These are phyloP conservation scores for Aureobasidium namibiae DNA, from an alignment of 2,329 filamentous ascomycete genomes.

Conservation along the genomic window DNA sequence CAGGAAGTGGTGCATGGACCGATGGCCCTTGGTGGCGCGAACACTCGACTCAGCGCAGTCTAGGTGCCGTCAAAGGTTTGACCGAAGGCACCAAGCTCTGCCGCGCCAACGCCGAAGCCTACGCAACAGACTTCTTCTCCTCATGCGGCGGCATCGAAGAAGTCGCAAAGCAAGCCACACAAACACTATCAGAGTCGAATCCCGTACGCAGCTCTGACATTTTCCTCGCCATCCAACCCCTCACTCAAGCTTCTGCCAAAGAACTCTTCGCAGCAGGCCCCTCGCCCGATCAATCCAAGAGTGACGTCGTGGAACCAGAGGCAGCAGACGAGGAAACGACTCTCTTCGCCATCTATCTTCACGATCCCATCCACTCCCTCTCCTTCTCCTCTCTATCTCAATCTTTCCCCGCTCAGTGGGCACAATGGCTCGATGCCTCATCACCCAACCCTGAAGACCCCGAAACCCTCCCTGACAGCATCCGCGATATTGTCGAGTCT, in stretches of 20 bases:
- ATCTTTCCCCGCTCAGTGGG: conserved; percentile 74
- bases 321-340: conserved; percentile 51
- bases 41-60: conserved; percentile 53
- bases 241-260: conserved; percentile 56
- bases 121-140: conserved; percentile 77
- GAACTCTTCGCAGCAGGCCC: conserved; percentile 53
- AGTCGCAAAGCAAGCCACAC: conserved; percentile 69
- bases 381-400: conserved; percentile 79
- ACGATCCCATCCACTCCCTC: conserved; percentile 87
- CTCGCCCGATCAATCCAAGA: conserved; percentile 43
- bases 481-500: conserved; percentile 68
- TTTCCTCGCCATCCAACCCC: conserved; percentile 89
- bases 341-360: conserved; percentile 68
- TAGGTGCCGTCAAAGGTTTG: conserved; percentile 72
- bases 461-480: conserved; percentile 67
- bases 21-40: conserved; percentile 96
- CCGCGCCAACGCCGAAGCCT: conserved; percentile 79
- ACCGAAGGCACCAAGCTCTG: conserved; percentile 86
- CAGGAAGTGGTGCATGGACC: conserved; percentile 62
- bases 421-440: conserved; percentile 80
- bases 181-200: conserved; percentile 73
- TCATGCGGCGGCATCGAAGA: conserved; percentile 69
- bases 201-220: conserved; percentile 89
- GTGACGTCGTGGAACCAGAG: conserved; percentile 44
- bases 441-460: conserved; percentile 29